phyloP scores from a whole-genome alignment of 495 filamentous ascomycete species.

The Tuber calosporum region DNA sequence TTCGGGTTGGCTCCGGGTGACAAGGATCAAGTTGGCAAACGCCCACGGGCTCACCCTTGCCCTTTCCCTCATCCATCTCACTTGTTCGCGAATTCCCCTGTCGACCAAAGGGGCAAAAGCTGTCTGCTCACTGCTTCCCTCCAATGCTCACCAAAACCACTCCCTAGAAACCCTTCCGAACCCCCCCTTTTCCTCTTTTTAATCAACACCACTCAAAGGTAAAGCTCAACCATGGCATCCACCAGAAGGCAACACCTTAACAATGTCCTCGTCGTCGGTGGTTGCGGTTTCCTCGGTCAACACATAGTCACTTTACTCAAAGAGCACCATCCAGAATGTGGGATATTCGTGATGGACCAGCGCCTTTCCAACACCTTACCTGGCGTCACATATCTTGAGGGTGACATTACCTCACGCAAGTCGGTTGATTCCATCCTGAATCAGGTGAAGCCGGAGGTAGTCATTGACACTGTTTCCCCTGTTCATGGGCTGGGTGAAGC shows the following conservation, averaged over 20 bases:
- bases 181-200: neutral
- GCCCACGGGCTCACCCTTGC: neutral
- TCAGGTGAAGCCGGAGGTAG: conserved; percentile 68
- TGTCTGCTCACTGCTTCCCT: neutral
- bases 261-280: conserved; percentile 59
- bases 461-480: conserved; percentile 92
- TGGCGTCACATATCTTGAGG: conserved; percentile 69
- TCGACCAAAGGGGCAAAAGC: neutral
- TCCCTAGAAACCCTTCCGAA: neutral
- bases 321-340: conserved; percentile 50
- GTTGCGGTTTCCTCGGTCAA: conserved; percentile 64
- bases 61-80: neutral
- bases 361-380: conserved; percentile 68
- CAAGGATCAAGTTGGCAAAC: neutral
- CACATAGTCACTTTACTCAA: conserved; percentile 59
- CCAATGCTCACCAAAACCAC: neutral
- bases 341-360: conserved; percentile 80
- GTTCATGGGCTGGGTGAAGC: conserved; percentile 53
- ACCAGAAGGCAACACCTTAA: conserved; percentile 44
- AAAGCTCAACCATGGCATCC: conserved; percentile 14
- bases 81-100: neutral
- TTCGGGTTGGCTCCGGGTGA: neutral
- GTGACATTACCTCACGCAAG: conserved; percentile 73
- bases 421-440: conserved; percentile 60
- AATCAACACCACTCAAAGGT: neutral